phyloP scores from a whole-genome alignment of 176 grass and related monocot species.

The Aegilops bicornis region DNA sequence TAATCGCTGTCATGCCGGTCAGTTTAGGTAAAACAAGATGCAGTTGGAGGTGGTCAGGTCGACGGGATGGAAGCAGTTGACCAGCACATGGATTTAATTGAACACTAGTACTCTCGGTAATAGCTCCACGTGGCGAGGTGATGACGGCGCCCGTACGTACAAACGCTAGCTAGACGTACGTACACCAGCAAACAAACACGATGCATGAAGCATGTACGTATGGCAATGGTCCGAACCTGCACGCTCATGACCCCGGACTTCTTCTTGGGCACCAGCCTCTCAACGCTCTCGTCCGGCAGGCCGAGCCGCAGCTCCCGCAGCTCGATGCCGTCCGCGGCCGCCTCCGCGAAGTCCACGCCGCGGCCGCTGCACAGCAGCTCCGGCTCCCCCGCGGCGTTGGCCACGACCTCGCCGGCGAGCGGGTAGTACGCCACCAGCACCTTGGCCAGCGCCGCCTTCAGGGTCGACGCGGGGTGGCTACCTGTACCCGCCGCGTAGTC shows the following conservation, averaged over 20 bases:
- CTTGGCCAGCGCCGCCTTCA: conserved; percentile 46
- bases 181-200: no score
- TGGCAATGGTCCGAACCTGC: conserved; percentile 37
- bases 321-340: conserved; percentile 34
- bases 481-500: background rate
- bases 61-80: background rate
- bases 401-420: conserved; percentile 47
- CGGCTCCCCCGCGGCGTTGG: conserved; percentile 43
- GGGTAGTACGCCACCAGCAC: conserved; percentile 64
- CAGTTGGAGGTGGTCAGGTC: background rate
- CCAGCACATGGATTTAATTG: background rate
- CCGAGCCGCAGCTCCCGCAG: conserved; percentile 47
- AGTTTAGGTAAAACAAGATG: background rate
- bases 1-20: background rate
- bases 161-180: no score
- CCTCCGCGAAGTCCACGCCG: conserved; percentile 57
- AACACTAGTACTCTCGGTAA: no score
- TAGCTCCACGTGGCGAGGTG: no score
- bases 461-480: conserved; percentile 8
- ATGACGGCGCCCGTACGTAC: no score
- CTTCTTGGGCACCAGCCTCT: conserved; percentile 64
- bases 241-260: conserved; percentile 55
- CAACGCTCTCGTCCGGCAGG: conserved; percentile 50
- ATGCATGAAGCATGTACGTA: background rate
- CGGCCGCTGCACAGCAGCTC: conserved; percentile 65